These are phyloP conservation scores for Nemania abortiva DNA, from an alignment of 2,329 filamentous ascomycete genomes.

Conservation along the genomic window DNA sequence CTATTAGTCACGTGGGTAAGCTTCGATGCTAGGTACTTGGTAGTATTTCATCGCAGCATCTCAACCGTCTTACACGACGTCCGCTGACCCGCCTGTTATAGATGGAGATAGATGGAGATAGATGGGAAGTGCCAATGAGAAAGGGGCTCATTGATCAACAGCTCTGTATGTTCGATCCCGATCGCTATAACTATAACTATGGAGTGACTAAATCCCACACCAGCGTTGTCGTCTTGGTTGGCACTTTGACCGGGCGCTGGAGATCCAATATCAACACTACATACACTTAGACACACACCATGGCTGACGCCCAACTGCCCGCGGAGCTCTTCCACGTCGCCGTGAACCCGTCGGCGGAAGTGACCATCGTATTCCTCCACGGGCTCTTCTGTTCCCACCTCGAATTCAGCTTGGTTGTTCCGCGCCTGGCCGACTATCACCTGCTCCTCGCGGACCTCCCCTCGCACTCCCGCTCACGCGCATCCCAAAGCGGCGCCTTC, in stretches of 20 bases:
- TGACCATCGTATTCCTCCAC: conserved; percentile 52
- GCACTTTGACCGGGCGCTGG: neutral
- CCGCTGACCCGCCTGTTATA: too few species aligned
- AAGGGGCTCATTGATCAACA: too few species aligned
- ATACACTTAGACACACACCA: neutral
- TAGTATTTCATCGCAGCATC: neutral
- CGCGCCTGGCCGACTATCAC: conserved; percentile 54
- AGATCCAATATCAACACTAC: neutral
- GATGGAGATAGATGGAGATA: too few species aligned
- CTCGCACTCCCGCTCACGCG: conserved; percentile 54
- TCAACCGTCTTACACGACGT: neutral
- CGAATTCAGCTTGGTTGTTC: conserved; percentile 52
- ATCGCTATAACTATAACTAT: too few species aligned
- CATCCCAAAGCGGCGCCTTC: conserved; percentile 41
- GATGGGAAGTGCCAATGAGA: too few species aligned
- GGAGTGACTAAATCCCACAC: neutral
- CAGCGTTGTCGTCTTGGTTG: neutral
- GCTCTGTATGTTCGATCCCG: too few species aligned
- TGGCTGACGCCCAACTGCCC: neutral
- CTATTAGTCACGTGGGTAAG: neutral
- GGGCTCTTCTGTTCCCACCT: conserved; percentile 51
- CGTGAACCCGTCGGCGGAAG: conserved; percentile 25
- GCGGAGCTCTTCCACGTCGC: conserved; percentile 18
- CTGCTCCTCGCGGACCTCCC: conserved; percentile 56
- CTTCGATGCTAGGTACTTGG: neutral